Evolutionary conservation across 176 grass and related monocot species (phyloP), one percentile per base, ranked within the genome.

Genomic region (Olyra latifolia): DNA sequence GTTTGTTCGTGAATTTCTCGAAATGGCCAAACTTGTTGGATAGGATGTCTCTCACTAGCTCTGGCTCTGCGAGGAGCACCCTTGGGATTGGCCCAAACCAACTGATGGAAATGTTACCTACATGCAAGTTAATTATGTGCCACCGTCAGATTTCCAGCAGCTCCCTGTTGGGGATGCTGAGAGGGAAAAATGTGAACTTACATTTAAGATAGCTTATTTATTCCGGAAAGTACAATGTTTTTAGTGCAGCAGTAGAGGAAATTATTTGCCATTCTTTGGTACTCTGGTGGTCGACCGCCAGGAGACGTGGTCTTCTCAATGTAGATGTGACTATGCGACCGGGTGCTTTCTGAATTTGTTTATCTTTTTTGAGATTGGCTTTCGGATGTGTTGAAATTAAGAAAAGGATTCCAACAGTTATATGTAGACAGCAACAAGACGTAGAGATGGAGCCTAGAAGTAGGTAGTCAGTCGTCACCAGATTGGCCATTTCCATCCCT

Each of bases 11-110:
- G 56, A 80, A 77, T 61, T 84, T 97, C 11, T 67, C 60, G 11
- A 87, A 93, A 76, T 93, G 90, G 1, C 85, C 90, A 2, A 82
- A 93, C 70, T 93, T 97, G 77, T 88, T 88, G 1, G 78, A 87
- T 10, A 97, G 71, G 25, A 93, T 66, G 16, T 97, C 90, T 81
- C 71, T 91, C 19, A 84, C 71, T 66, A 84, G 49, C 48, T 91
- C 75, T 11, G 90, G 85, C 46, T 97, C 87, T 27, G 9, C 46
- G 14, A 97, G 53, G 2, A 72, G 8, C 47, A 92, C 76, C 41
- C 88, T 69, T 10, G 93, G 93, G 0, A 42, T 17, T 25, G 88
- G 66, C 14, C 93, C 90, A 10, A 90, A 70, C 93, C 90, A 96
- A 15, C 66, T 84, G n/a, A 92, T 71, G 25, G 50, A 88, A 53